Evolutionary conservation across 1,284 basidiomycete species (phyloP).

Genomic region (Rhizoctonia solani): DNA sequence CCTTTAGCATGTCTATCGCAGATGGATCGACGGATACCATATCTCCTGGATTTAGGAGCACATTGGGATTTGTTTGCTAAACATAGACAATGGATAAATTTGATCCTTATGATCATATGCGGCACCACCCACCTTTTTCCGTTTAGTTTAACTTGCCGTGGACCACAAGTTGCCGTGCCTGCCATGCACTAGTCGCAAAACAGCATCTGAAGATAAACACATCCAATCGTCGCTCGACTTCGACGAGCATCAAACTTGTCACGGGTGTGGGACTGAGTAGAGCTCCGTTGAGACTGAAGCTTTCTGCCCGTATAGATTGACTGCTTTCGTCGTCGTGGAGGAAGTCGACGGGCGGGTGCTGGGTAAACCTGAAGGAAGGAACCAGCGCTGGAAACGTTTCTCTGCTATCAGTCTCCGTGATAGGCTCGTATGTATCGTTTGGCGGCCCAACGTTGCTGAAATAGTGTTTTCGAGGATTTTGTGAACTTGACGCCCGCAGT

Average conservation of each 20-base stretch:
- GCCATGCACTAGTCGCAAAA: conserved; percentile 88
- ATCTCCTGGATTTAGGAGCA: conserved; percentile 92
- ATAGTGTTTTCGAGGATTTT: conserved; percentile 68
- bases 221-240: conserved; percentile 94
- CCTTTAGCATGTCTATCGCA: conserved; percentile 75
- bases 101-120: not conserved
- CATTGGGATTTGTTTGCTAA: conserved; percentile 84
- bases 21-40: conserved; percentile 87
- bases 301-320: conserved; percentile 48
- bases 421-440: conserved; percentile 93
- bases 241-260: conserved; percentile 87
- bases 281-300: conserved; percentile 56
- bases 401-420: conserved; percentile 96
- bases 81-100: not conserved
- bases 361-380: conserved; percentile 84
- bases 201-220: conserved; percentile 91
- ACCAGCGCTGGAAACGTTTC: conserved; percentile 94
- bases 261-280: conserved; percentile 64
- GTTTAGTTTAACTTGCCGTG: conserved; percentile 89
- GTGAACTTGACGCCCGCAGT: conserved; percentile 53
- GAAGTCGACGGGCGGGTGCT: conserved; percentile 62
- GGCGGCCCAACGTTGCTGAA: conserved; percentile 90
- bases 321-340: not conserved
- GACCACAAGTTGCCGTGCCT: conserved; percentile 83
- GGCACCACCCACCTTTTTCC: conserved; percentile 69